Evolutionary conservation across 164 flowering plant species (phyloP), one percentile per base, ranked within the genome.

Genomic region (Berberis thunbergii): DNA sequence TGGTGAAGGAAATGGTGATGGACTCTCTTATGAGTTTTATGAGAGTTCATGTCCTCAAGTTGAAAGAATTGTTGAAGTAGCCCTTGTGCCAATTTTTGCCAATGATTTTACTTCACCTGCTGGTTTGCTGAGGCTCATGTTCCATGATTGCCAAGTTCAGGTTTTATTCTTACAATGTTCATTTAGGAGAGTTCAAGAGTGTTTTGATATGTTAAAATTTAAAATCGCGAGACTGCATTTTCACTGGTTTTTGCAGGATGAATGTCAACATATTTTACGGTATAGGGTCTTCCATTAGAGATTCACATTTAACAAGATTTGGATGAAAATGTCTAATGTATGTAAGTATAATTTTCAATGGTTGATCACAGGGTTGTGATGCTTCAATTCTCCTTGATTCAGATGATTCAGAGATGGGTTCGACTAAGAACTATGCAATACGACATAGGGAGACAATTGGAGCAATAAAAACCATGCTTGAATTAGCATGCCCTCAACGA

Each of bases 101-200:
- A 40, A 62, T 9, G 88, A 84, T 74, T 78, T 79, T 43, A 69
- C 80, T 49, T 48, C 83, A 1, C 71, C 85, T 54, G 73, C 88
- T 1, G 81, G 83, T 46, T 59, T 84, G 42, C 60, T 81, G 50
- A 76, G 88, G 69, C 85, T 84, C 74, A 64, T 84, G 80, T 82
- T 82, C 69, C 86, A 82, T 70, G 88, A 82, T 61, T 82, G 84
- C 77, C 88, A 82, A 79, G 86, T 82, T 69, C 82, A 82, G 88
- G 86, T 84, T 54, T 46, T 54, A 63, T 68, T 63, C 58, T 64
- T 63, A 5, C 11, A 6, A 6, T 11, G 0, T 49, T 49, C 11
- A 49, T 11, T 49, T 49, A 6, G 6, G 6, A 11, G 11, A 49
- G 11, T 49, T 49, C 52, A 49, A 6, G 11, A 49, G 6, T 49